phyloP scores from a whole-genome alignment of 768 basidiomycete species.

The Podaxis pistillaris region DNA sequence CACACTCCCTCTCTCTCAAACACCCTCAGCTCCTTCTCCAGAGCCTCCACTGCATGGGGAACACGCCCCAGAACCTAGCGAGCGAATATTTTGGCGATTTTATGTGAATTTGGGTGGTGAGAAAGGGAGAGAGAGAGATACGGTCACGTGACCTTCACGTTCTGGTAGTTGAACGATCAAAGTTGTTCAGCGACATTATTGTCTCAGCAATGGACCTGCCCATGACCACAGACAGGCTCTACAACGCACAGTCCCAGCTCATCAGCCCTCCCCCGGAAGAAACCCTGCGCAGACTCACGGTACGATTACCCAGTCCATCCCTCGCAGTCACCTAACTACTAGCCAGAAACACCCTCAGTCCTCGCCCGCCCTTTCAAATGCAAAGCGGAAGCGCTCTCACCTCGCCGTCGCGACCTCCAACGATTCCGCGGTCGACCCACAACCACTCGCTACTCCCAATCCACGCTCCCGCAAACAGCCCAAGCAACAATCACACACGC shows the following conservation, averaged over 20 bases:
- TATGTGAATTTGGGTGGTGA: background rate
- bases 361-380: background rate
- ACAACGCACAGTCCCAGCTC: constrained; percentile 28
- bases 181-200: background rate
- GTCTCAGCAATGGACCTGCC: background rate
- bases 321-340: background rate
- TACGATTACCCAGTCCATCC: constrained; percentile 16
- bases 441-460: constrained; percentile 60
- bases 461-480: constrained; percentile 43
- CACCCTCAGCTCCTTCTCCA: too few species aligned
- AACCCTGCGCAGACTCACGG: constrained; percentile 32
- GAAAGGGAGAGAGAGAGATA: background rate
- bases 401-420: constrained; percentile 16
- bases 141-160: constrained; percentile 24
- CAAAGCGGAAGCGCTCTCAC: constrained; percentile 38
- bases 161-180: constrained; percentile 1
- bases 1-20: background rate
- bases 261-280: constrained; percentile 71
- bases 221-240: constrained; percentile 17
- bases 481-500: constrained; percentile 16
- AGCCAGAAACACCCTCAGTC: background rate
- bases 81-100: background rate
- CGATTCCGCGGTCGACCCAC: constrained; percentile 26
- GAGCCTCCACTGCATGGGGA: too few species aligned
- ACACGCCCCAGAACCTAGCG: too few species aligned